A percentile compares a stretch with the other conserved stretches of the same genome.
Conservation (phyloP, 805 yeast genomes). For the Barnettozyma wickerhamii region DNA sequence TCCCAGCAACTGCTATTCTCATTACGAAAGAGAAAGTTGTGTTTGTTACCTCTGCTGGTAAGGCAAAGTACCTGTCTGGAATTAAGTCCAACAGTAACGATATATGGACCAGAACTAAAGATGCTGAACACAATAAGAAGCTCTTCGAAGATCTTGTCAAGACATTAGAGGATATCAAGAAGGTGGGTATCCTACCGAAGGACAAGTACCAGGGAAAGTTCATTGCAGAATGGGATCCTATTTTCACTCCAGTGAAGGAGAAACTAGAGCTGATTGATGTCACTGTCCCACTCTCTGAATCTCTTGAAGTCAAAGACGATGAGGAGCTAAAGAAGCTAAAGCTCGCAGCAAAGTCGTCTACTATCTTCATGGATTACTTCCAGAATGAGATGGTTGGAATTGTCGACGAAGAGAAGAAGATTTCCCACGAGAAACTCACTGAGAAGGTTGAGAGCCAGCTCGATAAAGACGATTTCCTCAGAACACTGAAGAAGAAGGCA, state of each 20-base stretch:
- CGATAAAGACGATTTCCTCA: slow-evolving; percentile 70
- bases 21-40: slow-evolving; percentile 55
- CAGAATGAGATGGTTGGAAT: slow-evolving; percentile 83
- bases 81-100: slow-evolving; percentile 45
- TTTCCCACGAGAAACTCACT: slow-evolving; percentile 67
- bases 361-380: slow-evolving; percentile 74
- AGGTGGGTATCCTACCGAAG: slow-evolving; percentile 65
- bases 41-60: slow-evolving; percentile 76
- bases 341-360: slow-evolving; percentile 72
- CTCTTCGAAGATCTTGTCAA: slow-evolving; percentile 54
- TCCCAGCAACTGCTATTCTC: slow-evolving; percentile 82
- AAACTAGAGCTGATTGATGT: slow-evolving; percentile 48
- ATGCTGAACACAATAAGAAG: slow-evolving; percentile 65
- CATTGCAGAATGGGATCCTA: slow-evolving; percentile 69
- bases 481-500: slow-evolving; percentile 45
- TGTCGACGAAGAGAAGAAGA: slow-evolving; percentile 80
- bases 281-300: slow-evolving; percentile 46
- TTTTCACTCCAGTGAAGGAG: slow-evolving; percentile 35
- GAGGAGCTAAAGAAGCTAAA: slow-evolving; percentile 64
- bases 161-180: slow-evolving; percentile 39
- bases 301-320: slow-evolving; percentile 73
- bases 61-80: slow-evolving; percentile 72
- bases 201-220: slow-evolving; percentile 83
- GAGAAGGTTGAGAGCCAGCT: slow-evolving; percentile 78
- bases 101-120: slow-evolving; percentile 78